Evolutionary conservation across 2,329 filamentous ascomycete species (phyloP).

Genomic region (Epichloe coenophiala): DNA sequence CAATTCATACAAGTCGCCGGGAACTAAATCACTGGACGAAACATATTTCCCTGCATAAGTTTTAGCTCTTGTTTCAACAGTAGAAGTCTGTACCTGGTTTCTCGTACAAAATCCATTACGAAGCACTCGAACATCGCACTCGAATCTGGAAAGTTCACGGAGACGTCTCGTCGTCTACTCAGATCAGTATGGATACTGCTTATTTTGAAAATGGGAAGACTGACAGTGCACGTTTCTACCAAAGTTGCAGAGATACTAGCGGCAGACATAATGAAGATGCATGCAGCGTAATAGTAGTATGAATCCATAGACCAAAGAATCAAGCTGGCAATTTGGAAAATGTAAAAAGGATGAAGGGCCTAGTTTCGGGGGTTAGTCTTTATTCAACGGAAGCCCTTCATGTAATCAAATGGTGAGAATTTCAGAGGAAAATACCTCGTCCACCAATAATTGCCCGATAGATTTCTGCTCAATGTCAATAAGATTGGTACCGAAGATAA

Average conservation of each 20-base stretch:
- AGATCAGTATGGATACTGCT: constrained; percentile 1
- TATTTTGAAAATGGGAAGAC: constrained; percentile 14
- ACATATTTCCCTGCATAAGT: constrained; percentile 57
- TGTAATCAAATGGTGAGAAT: not conserved
- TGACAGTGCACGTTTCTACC: constrained; percentile 71
- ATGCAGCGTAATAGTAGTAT: constrained; percentile 95
- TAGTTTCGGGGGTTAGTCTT: constrained; percentile 16
- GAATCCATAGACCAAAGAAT: constrained; percentile 89
- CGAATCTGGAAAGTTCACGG: constrained; percentile 83
- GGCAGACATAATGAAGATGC: constrained; percentile 89
- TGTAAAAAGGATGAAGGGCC: constrained; percentile 94
- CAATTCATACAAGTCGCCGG: constrained; percentile 92
- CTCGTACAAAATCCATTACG: constrained; percentile 80
- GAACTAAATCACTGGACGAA: constrained; percentile 75
- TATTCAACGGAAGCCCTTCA: not conserved
- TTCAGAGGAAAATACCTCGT: constrained; percentile 47
- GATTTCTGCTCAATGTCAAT: constrained; percentile 93
- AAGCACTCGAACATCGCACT: constrained; percentile 87
- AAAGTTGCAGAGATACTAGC: constrained; percentile 84
- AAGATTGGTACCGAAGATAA: constrained; percentile 78
- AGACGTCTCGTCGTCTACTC: constrained; percentile 72
- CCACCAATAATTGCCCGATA: constrained; percentile 66
- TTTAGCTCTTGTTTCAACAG: not conserved
- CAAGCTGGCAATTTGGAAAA: constrained; percentile 92
- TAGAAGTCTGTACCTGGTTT: not conserved